phyloP scores from a whole-genome alignment of 805 yeast genomes.

The Teunomyces tritomae region DNA sequence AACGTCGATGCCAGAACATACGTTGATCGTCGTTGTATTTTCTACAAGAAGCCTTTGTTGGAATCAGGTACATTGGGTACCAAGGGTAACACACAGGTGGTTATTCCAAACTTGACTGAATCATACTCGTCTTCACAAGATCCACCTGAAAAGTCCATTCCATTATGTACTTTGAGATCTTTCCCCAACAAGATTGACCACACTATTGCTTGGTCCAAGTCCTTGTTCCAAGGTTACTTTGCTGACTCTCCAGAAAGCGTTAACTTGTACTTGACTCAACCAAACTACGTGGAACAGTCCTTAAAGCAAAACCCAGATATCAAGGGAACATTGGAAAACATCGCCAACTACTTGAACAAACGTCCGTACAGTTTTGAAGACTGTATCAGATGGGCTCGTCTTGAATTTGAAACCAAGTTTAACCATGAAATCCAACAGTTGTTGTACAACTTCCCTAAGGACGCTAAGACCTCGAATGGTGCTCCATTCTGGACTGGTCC shows the following conservation, averaged over 20 bases:
- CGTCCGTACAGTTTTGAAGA: constrained; percentile 91
- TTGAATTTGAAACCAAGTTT: constrained; percentile 82
- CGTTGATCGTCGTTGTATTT: constrained; percentile 95
- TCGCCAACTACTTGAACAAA: constrained; percentile 67
- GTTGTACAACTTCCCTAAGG: constrained; percentile 90
- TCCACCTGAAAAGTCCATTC: constrained; percentile 98
- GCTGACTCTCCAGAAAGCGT: constrained; percentile 91
- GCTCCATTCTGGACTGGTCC: constrained; percentile 98
- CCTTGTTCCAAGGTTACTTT: constrained; percentile 88
- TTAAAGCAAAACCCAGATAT: constrained; percentile 91
- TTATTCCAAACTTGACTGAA: constrained; percentile 90
- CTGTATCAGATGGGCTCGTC: constrained; percentile 93
- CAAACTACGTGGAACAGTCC: constrained; percentile 87
- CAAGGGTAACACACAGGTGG: constrained; percentile 96
- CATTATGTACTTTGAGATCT: constrained; percentile 93
- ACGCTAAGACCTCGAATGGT: constrained; percentile 86
- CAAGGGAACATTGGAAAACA: constrained; percentile 80
- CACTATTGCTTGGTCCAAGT: constrained; percentile 99
- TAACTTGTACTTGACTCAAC: constrained; percentile 84
- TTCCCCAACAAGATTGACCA: constrained; percentile 98
- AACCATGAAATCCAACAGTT: constrained; percentile 85
- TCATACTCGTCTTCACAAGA: constrained; percentile 95
- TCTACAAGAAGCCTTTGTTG: constrained; percentile 82
- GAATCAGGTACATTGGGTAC: constrained; percentile 98
- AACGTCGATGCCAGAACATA: constrained; percentile 97